Evolutionary conservation across 371 early-diverging fungal species (phyloP), one percentile per base, ranked within the genome.

Genomic region (Sporodiniella umbellata): DNA sequence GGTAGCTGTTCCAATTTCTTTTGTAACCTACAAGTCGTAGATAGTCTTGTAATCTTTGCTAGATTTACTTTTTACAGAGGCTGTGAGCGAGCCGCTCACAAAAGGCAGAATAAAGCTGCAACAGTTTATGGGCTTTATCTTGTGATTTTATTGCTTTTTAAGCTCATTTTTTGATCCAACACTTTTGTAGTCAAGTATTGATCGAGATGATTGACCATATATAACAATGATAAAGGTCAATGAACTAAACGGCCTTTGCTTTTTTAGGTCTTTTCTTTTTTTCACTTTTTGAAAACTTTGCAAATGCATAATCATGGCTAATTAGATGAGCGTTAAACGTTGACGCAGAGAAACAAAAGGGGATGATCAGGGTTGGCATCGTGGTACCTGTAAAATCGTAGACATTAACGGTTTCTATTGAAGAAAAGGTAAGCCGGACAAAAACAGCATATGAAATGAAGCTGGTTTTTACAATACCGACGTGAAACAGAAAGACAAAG

Each of bases 291-390:
- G 74, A n/a, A n/a, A n/a, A n/a, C n/a, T n/a, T 72, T n/a, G 88
- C 80, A 56, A 90, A 91, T 2, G 54, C 54, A 33, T 77, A 66
- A 58, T 94, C 90, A 66, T 85, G 93, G 59, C 93, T 93, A 39
- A 94, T 92, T 25, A 75, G 75, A 59, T 94, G 93, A 39, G 84
- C 82, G 62, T 93, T 93, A 67, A 87, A 94, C 2, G 90, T 88
- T 45, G 92, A 51, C 14, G 94, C 92, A 18, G 92, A 91, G 66
- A 87, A 94, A 22, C 93, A 66, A 68, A 93, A 93, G 24, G 93
- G 63, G 11, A 81, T 65, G n/a, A 92, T 77, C 4, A 84, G 66
- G 12, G 79, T 78, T 7, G 93, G 92, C 4, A 45, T 64, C 11
- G 87, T 30, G 0, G 44, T 56, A 33, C 62, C 57, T 11, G 62